Evolutionary conservation across 2,329 filamentous ascomycete species (phyloP).

Genomic region (Exutisphaerella laricina): DNA sequence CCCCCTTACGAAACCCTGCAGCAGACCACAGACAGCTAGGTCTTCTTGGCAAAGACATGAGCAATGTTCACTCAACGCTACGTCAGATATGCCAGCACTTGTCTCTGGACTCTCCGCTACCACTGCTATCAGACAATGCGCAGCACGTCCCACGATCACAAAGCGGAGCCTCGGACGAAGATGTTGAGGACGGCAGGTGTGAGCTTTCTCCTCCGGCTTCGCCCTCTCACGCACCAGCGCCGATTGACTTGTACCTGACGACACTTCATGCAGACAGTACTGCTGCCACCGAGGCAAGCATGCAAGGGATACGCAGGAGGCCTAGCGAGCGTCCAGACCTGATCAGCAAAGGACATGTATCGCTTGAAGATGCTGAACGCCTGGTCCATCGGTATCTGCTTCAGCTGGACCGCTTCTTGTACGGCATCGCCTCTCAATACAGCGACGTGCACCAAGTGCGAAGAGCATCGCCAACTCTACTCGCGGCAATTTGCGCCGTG

Average conservation of each 20-base stretch:
- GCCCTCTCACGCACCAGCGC: conserved; percentile 34
- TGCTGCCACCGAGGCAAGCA: conserved; percentile 30
- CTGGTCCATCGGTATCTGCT: conserved; percentile 40
- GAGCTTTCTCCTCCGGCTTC: conserved; percentile 29
- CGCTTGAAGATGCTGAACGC: conserved; percentile 38
- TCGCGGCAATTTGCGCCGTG: conserved; percentile 53
- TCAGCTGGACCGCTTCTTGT: conserved; percentile 45
- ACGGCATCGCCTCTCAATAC: conserved; percentile 44
- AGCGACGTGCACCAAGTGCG: conserved; percentile 45
- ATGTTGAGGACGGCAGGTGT: conserved; percentile 15
- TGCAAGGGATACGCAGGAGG: conserved; percentile 34
- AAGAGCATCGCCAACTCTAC: conserved; percentile 50
- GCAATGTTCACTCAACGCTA: conserved; percentile 32
- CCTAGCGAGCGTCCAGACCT: conserved; percentile 44
- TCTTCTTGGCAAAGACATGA: conserved; percentile 21
- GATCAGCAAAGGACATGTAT: conserved; percentile 46
- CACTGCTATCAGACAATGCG: conserved; percentile 33
- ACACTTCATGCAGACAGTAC: conserved; percentile 31
- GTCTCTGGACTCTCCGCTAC: conserved; percentile 35
- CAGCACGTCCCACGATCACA: conserved; percentile 4
- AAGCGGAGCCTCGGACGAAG: not conserved
- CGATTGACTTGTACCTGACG: conserved; percentile 23
- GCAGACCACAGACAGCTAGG: conserved; percentile 33
- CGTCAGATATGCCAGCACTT: conserved; percentile 40
- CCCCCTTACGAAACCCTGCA: conserved; percentile 48